Conservation (phyloP, 164 flowering plant species). For the Tetracentron sinense region DNA sequence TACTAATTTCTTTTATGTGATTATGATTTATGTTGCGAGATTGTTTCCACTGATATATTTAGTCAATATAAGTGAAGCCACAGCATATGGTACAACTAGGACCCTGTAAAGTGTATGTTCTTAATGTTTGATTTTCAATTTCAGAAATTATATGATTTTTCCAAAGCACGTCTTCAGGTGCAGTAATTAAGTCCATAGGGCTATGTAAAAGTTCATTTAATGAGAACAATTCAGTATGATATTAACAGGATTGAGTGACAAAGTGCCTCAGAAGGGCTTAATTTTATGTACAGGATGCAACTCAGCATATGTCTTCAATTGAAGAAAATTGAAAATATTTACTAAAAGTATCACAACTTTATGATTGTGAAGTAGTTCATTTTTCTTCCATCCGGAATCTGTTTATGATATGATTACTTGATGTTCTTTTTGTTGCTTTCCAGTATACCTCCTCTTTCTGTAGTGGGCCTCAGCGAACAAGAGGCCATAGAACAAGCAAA, state of each 20-base stretch:
- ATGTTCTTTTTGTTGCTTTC: constrained; percentile 21
- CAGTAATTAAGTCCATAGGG: not conserved
- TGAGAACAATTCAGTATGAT: no score
- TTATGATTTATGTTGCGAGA: not conserved
- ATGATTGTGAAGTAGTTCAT: not conserved
- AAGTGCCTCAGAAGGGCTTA: no score
- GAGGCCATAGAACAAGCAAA: constrained; percentile 76
- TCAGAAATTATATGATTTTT: no score
- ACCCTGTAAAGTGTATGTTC: no score
- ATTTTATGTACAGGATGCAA: not conserved
- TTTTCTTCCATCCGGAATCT: not conserved
- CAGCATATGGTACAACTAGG: not conserved
- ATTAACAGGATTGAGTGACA: no score
- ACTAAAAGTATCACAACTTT: not conserved
- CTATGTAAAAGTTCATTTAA: no score
- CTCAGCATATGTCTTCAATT: not conserved
- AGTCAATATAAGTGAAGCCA: not conserved
- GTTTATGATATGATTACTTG: not conserved
- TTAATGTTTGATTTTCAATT: not conserved
- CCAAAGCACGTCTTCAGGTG: no score
- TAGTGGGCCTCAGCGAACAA: constrained; percentile 89
- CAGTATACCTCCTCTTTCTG: constrained; percentile 97
- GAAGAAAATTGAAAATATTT: not conserved
- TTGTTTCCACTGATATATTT: not conserved
- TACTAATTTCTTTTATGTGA: not conserved